phyloP scores from a whole-genome alignment of 805 yeast species.

The Zygosaccharomyces gambellarensis region DNA sequence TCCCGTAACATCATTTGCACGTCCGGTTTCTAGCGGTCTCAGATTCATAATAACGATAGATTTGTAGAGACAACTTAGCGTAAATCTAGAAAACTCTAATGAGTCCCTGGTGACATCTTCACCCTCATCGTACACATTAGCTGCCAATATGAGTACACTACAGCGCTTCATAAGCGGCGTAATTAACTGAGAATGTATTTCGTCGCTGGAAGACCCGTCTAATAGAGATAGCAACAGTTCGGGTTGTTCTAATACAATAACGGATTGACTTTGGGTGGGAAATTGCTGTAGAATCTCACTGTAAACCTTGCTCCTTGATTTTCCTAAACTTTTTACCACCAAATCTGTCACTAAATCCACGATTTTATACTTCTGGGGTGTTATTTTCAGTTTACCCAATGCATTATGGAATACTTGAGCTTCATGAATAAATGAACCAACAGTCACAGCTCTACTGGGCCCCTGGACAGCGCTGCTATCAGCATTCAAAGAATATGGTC shows the following conservation, averaged over 20 bases:
- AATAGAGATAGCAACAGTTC: conserved; percentile 29
- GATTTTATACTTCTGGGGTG: conserved; percentile 26
- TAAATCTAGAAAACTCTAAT: conserved; percentile 27
- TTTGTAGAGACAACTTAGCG: conserved; percentile 21
- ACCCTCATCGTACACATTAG: neutral
- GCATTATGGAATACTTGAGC: conserved; percentile 16
- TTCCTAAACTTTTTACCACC: conserved; percentile 40
- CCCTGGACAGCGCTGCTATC: conserved; percentile 17
- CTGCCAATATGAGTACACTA: conserved; percentile 23
- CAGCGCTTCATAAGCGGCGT: conserved; percentile 25
- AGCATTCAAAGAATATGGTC: conserved; percentile 39
- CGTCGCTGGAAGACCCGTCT: conserved; percentile 26
- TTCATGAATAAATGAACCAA: conserved; percentile 31
- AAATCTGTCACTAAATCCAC: conserved; percentile 47
- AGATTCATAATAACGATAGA: conserved; percentile 40
- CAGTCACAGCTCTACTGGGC: conserved; percentile 21
- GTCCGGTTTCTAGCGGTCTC: conserved; percentile 69
- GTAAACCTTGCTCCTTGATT: conserved; percentile 73
- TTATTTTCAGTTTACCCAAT: conserved; percentile 23
- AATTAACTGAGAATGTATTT: conserved; percentile 25
- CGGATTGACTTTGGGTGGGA: conserved; percentile 30
- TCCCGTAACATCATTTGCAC: conserved; percentile 81
- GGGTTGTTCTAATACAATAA: conserved; percentile 32
- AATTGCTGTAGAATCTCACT: conserved; percentile 65
- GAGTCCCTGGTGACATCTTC: conserved; percentile 15